phyloP scores from a whole-genome alignment of 306 rosid genomes.

The Acacia confusa region DNA sequence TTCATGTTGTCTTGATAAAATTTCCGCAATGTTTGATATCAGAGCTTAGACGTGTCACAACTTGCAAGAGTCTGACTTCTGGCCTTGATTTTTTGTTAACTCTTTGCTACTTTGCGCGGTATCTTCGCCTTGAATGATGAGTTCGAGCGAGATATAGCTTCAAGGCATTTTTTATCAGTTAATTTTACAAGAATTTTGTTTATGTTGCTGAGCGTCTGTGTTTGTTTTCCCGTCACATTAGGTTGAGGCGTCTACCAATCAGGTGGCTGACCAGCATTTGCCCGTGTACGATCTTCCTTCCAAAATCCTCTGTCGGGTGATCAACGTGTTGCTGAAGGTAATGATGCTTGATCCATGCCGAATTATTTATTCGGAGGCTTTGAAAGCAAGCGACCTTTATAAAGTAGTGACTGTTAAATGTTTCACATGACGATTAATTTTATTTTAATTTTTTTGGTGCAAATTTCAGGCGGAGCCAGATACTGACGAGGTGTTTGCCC shows the following conservation, averaged over 20 bases:
- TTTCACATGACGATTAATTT: not conserved
- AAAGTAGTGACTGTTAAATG: not conserved
- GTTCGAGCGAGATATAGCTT: not conserved
- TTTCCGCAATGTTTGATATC: not conserved
- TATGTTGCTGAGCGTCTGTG: not conserved
- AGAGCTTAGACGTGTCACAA: constrained; percentile 18
- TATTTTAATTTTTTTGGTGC: not conserved
- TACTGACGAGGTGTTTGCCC: constrained; percentile 91
- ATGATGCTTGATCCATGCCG: constrained; percentile 14
- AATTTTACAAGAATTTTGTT: not conserved
- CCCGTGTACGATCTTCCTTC: constrained; percentile 73
- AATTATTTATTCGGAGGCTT: constrained; percentile 22
- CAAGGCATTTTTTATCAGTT: not conserved
- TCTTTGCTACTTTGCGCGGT: not conserved
- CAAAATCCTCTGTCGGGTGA: constrained; percentile 80
- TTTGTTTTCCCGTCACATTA: constrained; percentile 23
- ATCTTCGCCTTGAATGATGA: not conserved
- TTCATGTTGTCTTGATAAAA: constrained; percentile 7
- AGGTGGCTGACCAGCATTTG: constrained; percentile 87
- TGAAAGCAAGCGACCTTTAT: constrained; percentile 21
- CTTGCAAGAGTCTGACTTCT: not conserved
- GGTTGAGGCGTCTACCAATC: constrained; percentile 97
- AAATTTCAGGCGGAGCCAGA: constrained; percentile 81
- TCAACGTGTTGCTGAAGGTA: constrained; percentile 82
- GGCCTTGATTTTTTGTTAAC: not conserved